Conservation (phyloP, 2,329 filamentous ascomycete species). For the Trichoderma sp. region DNA sequence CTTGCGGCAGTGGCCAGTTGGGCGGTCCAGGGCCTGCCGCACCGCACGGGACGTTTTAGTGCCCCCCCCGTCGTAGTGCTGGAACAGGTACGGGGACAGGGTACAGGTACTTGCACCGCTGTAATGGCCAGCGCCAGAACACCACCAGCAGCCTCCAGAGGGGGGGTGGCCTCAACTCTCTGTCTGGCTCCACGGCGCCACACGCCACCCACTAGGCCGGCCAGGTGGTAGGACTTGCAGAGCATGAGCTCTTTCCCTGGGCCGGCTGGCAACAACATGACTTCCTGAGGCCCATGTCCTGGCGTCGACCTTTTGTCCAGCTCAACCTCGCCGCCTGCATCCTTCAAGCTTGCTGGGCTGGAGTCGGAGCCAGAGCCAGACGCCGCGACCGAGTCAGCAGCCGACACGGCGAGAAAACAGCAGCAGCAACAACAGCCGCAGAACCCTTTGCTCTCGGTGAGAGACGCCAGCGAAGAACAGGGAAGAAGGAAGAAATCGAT, state of each 20-base stretch:
- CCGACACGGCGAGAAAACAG: neutral
- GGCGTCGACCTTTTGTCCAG: neutral
- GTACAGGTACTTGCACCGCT: neutral
- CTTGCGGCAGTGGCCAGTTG: conserved; percentile 21
- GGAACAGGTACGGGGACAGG: neutral
- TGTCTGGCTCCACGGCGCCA: conserved; percentile 18
- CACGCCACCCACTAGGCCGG: conserved; percentile 6
- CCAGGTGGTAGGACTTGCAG: neutral
- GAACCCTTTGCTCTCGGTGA: neutral
- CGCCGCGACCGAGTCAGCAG: neutral
- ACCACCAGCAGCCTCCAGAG: neutral
- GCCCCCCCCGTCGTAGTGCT: neutral
- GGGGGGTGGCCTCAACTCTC: neutral
- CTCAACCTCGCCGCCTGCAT: neutral
- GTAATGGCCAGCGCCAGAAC: neutral
- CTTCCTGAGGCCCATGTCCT: conserved; percentile 12
- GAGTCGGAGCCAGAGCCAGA: neutral
- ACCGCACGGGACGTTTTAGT: conserved; percentile 12
- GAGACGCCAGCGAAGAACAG: neutral
- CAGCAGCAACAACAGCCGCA: too few relatives aligned
- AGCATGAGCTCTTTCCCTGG: neutral
- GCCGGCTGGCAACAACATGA: neutral
- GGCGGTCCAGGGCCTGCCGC: conserved; percentile 1
- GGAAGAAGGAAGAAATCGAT: conserved; percentile 10
- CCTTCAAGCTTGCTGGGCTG: neutral